Percentiles rank a stretch among this genome's conserved stretches.
phyloP scores from a whole-genome alignment of 805 yeast species.

The Candida glaebosa region DNA sequence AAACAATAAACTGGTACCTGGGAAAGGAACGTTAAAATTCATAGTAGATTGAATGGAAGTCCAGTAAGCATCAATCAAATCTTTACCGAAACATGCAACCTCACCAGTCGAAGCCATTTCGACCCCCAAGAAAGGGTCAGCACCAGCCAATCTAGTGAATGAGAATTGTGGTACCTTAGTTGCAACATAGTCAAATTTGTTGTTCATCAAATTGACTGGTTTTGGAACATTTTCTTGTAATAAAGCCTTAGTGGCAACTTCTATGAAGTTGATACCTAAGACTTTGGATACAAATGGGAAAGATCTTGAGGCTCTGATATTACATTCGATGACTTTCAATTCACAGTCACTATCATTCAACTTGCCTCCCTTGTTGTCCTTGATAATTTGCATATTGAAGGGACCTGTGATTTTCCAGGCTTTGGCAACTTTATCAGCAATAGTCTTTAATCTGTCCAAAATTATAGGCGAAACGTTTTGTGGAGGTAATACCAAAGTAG shows the following conservation, averaged over 20 bases:
- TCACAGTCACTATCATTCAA: conserved; percentile 51
- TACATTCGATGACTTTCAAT: conserved; percentile 96
- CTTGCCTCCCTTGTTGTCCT: conserved; percentile 60
- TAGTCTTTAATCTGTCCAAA: conserved; percentile 73
- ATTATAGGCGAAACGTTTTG: conserved; percentile 65
- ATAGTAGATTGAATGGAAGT: conserved; percentile 93
- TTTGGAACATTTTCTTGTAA: conserved; percentile 69
- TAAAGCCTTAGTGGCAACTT: conserved; percentile 87
- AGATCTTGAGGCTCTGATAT: conserved; percentile 96
- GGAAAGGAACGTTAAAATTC: conserved; percentile 93
- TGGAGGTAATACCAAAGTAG: conserved; percentile 92
- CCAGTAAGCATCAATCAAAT: conserved; percentile 92
- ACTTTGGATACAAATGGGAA: conserved; percentile 99
- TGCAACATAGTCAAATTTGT: conserved; percentile 63
- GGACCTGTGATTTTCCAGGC: conserved; percentile 98
- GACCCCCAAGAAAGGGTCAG: conserved; percentile 98
- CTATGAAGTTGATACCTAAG: conserved; percentile 90
- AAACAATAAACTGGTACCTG: conserved; percentile 83
- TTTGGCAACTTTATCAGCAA: conserved; percentile 87
- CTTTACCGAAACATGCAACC: conserved; percentile 92
- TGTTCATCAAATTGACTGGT: conserved; percentile 81
- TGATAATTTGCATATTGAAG: conserved; percentile 96
- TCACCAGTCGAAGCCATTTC: conserved; percentile 99
- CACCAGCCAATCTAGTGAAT: conserved; percentile 97
- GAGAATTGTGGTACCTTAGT: conserved; percentile 96